Conservation (phyloP, 441 rosid species). For the Euphorbia corollata region DNA sequence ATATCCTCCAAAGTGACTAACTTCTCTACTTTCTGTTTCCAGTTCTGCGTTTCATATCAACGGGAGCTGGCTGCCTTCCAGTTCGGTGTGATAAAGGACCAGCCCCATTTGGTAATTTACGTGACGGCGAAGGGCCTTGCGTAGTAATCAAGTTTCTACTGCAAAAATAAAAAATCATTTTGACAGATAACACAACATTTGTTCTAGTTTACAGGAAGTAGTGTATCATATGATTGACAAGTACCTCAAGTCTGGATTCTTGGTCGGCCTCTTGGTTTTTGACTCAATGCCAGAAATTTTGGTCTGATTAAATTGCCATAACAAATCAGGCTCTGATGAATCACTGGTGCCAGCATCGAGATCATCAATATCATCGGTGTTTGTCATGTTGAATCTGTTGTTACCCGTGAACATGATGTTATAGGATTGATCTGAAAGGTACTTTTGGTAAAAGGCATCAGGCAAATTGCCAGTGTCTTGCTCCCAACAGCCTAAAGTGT, state of each 20-base stretch:
- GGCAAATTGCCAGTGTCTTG: conserved; percentile 41
- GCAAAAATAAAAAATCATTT: conserved; percentile 16
- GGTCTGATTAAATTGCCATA: conserved; percentile 79
- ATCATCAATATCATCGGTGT: conserved; percentile 51
- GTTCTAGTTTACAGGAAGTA: background rate
- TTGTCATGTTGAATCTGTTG: conserved; percentile 32
- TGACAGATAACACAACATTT: background rate
- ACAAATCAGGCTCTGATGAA: conserved; percentile 83
- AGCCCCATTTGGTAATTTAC: conserved; percentile 46
- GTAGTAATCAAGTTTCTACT: conserved; percentile 45
- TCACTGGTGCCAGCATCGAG: conserved; percentile 85
- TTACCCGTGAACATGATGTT: conserved; percentile 51
- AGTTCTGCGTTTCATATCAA: conserved; percentile 61
- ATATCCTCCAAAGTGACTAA: conserved; percentile 22
- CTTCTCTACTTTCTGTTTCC: conserved; percentile 42
- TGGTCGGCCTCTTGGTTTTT: conserved; percentile 46
- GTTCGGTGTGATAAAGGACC: conserved; percentile 33
- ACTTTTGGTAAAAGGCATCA: conserved; percentile 54
- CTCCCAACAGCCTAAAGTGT: conserved; percentile 53
- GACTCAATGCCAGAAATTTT: conserved; percentile 43
- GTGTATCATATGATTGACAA: background rate
- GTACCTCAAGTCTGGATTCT: conserved; percentile 54
- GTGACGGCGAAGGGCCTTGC: conserved; percentile 58
- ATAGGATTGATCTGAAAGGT: conserved; percentile 61
- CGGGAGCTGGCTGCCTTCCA: conserved; percentile 45